Evolutionary conservation across 345 rosid genomes (phyloP), one percentile per base, ranked within the genome.

Genomic region (Aurinia saxatilis): DNA sequence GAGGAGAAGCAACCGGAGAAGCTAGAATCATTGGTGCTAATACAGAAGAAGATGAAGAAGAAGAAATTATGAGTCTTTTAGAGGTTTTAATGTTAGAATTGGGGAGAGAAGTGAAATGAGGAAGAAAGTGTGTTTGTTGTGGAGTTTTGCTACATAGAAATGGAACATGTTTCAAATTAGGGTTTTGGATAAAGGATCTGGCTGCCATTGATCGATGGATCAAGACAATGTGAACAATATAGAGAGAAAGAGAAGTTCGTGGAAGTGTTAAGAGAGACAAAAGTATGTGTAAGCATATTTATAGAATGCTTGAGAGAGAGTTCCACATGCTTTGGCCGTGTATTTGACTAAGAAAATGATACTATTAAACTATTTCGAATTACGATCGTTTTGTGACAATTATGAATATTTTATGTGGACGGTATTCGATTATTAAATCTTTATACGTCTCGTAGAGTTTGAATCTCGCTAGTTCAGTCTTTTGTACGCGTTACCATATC

Each of bases 151-250:
- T 23, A 40, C 13, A 55, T 18, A 31, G 52, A 48, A 63, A 33
- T 48, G 53, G 10, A 56, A 39, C 53, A 30, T 56, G 65, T 47
- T 59, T 71, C 45, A 34, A 10, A 46, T 58, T 67, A 16, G 75
- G 68, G 71, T 8, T 73, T 40, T 77, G 71, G 72, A 77, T 50
- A 13, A 66, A 56, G 2, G 65, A 16, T 27, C 68, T 78, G 8
- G 77, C 49, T 41, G 84, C 82, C 85, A 82, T 79, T 15, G 45
- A 33, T 61, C 6, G 51, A 37, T 4, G 31, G 31, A 27, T 27
- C 7, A 27, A 15, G 30, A 56, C 36, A 9, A n/a, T 17, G 31
- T 18, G 33, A 19, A 59, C 45, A 15, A 18, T 10, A 18, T 2
- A 6, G 41, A 21, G 36, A 51, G 10, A 7, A 27, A 40, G 41